Conservation (phyloP, 495 filamentous ascomycete species). For the Penicillium coffeae region DNA sequence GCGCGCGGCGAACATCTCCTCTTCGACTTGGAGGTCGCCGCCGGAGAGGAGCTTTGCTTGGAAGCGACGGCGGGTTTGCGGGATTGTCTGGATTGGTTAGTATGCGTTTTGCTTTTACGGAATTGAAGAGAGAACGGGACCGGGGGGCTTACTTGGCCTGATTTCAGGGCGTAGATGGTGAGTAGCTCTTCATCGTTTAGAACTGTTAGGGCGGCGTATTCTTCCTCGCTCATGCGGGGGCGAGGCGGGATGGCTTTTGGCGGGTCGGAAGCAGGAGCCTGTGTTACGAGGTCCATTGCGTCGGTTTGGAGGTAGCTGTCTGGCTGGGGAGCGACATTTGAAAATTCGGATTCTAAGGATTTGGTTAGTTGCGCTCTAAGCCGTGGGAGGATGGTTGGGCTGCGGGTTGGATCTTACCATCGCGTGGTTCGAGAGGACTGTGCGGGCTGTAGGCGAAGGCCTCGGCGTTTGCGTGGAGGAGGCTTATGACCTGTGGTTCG, state of each 20-base stretch:
- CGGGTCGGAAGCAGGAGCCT: background rate
- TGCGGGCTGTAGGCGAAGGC: background rate
- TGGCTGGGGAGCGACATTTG: background rate
- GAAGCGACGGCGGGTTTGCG: conserved; percentile 39
- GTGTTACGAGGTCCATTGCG: background rate
- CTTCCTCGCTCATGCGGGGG: conserved; percentile 27
- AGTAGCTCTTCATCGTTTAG: conserved; percentile 35
- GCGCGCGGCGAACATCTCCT: conserved; percentile 27
- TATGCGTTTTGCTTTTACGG: background rate
- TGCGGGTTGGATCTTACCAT: background rate
- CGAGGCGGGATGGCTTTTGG: background rate
- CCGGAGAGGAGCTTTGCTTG: conserved; percentile 32
- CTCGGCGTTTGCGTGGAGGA: background rate
- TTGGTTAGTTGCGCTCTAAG: too few relatives aligned
- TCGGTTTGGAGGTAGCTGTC: background rate
- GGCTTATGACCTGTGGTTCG: conserved; percentile 4
- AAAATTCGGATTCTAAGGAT: background rate
- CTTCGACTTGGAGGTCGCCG: conserved; percentile 24
- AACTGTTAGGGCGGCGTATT: conserved; percentile 34
- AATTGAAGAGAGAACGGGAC: background rate
- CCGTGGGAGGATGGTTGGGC: background rate
- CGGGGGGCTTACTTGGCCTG: conserved; percentile 25
- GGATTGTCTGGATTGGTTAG: conserved; percentile 30
- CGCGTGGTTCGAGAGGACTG: background rate
- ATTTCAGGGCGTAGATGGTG: conserved; percentile 31